Evolutionary conservation across 371 early-diverging fungal genomes (phyloP).

Genomic region (Phascolomyces articulosus): DNA sequence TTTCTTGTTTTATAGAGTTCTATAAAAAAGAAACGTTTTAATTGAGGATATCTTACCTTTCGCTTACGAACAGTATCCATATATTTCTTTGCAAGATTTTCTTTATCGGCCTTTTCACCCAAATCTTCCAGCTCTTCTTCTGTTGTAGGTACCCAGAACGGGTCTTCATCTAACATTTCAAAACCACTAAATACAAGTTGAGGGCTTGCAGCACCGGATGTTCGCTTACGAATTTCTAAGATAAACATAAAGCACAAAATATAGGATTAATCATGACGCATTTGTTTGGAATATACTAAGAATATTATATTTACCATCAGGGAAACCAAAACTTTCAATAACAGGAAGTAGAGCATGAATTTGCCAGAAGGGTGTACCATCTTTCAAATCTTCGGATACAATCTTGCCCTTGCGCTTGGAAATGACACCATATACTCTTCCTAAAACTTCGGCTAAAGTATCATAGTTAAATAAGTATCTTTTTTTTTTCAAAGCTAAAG

Average conservation of each 20-base stretch:
- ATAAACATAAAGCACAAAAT: too few species aligned
- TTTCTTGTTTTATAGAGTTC: too few species aligned
- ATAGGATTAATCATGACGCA: too few species aligned
- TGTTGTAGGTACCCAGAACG: slow-evolving; percentile 98
- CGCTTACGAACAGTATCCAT: slow-evolving; percentile 94
- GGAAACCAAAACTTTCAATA: slow-evolving; percentile 98
- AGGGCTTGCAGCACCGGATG: slow-evolving; percentile 94
- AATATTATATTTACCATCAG: slow-evolving; percentile 70
- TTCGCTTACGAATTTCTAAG: slow-evolving; percentile 90
- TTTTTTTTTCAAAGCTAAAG: too few species aligned
- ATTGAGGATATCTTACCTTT: slow-evolving; percentile 77
- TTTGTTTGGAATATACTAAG: neutral
- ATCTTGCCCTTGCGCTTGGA: slow-evolving; percentile 87
- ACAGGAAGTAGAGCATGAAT: slow-evolving; percentile 95
- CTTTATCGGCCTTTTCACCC: slow-evolving; percentile 95
- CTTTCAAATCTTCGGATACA: slow-evolving; percentile 91
- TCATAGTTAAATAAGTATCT: too few species aligned
- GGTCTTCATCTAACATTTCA: slow-evolving; percentile 91
- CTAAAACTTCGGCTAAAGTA: slow-evolving; percentile 88
- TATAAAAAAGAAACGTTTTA: too few species aligned
- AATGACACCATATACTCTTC: slow-evolving; percentile 95
- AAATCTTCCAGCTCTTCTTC: slow-evolving; percentile 97
- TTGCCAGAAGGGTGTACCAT: slow-evolving; percentile 94
- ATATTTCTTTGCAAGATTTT: slow-evolving; percentile 94
- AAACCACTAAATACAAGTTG: slow-evolving; percentile 93